phyloP scores from a whole-genome alignment of 176 grass and related monocot species.

The sorghum (Sorghum bicolor) region Sorghum_bicolor_NCBIv3 NC_012873.2:53047501-53048000 shows the following conservation, averaged over 20 bases:
- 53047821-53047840: constrained; percentile 90
- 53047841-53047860: constrained; percentile 99
- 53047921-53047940: background rate
- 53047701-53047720: background rate
- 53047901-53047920: background rate
- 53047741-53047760: too few relatives aligned
- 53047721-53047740: background rate
- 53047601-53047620: background rate
- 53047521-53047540: too few relatives aligned
- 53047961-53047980: background rate
- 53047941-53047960: background rate
- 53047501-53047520: too few relatives aligned
- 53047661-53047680: background rate
- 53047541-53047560: too few relatives aligned
- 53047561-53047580: too few relatives aligned
- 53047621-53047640: background rate
- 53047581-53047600: too few relatives aligned
- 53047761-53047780: background rate
- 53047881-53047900: constrained; percentile 64
- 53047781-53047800: background rate
- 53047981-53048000: constrained; percentile 22
- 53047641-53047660: background rate
- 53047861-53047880: constrained; percentile 88
- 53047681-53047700: background rate
- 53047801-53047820: constrained; percentile 46